Evolutionary conservation across 1,284 basidiomycete species (phyloP), one percentile per base, ranked within the genome.

Genomic region (Coriolopsis trogii): DNA sequence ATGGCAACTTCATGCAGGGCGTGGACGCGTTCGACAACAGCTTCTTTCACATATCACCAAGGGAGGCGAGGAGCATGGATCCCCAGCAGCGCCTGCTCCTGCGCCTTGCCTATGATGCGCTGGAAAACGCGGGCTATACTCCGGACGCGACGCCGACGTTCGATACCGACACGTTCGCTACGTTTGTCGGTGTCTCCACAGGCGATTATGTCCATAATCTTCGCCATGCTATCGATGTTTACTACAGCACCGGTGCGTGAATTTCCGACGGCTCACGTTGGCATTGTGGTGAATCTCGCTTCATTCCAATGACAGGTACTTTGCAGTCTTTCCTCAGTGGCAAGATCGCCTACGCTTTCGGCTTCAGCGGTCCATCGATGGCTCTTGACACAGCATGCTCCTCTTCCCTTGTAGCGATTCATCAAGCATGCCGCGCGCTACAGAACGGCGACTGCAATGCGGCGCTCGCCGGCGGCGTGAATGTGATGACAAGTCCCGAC

Each of bases 381-480:
- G 84, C 86, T 0, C 66, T 88, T 33, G 85, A 90, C 56, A 89
- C 87, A 0, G 85, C 86, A 1, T 89, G 87, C 63, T 89, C 86
- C 6, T 85, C 85, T 6, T 87, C 85, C 4, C 70, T 76, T 28
- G 79, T 85, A 12, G 84, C 87, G 3, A 70, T 89, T 13, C 78
- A 89, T 66, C 84, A 85, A 60, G 87, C 82, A 0, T 82, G 78
- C 46, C 79, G 87, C 31, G 83, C 85, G 1, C 67, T 90, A 29
- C 72, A 76, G 64, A 78, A 76, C 50, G 68, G 74, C 18, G 87
- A 90, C 64, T 89, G 86, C 60, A 73, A 78, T 55, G 78, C 85
- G 16, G 86, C 85, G 1, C 68, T 90, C 26, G 86, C 84, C 15
- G 87, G 87, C 25, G 87, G 87, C 18, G 83, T 89, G n/a, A 89